phyloP scores from a whole-genome alignment of 139 green algal genomes.

The Diplosphaera chodatii region DNA sequence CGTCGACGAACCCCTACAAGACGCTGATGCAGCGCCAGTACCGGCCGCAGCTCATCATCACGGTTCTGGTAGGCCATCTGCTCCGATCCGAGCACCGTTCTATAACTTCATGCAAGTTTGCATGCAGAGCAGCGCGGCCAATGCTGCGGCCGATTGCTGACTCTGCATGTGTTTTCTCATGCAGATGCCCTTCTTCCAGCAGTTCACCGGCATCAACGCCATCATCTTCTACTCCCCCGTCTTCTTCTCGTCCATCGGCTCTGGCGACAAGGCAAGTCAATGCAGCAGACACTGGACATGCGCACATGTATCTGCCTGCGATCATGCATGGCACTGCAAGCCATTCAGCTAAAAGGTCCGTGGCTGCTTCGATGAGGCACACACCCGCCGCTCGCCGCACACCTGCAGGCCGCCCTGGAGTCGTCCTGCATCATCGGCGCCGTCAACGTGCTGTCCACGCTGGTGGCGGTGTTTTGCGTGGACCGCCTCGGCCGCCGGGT shows the following conservation, averaged over 20 bases:
- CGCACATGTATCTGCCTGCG: no score
- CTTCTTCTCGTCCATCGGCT: conserved; percentile 26
- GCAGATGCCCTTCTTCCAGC: conserved; percentile 5
- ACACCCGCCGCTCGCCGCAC: no score
- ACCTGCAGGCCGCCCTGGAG: conserved; percentile 19
- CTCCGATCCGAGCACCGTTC: no score
- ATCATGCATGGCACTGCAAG: no score
- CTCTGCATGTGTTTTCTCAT: conserved; percentile 20
- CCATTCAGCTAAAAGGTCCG: no score
- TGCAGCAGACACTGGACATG: no score
- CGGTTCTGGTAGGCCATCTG: conserved; percentile 6
- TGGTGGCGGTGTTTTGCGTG: conserved; percentile 38
- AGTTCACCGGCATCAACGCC: conserved; percentile 41
- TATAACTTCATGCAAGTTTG: no score
- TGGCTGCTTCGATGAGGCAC: no score
- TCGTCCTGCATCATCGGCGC: conserved; percentile 26
- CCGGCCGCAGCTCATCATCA: conserved; percentile 15
- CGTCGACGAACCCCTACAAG: conserved; percentile 4
- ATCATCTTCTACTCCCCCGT: conserved; percentile 40
- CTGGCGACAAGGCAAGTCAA: conserved; percentile 8
- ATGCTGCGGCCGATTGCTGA: no score
- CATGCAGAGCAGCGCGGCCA: no score
- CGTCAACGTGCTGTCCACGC: conserved; percentile 34
- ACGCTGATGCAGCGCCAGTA: conserved; percentile 19
- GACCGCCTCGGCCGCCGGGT: conserved; percentile 20